A percentile compares a stretch with the other conserved stretches of the same genome.
Conservation (phyloP, 2,329 filamentous ascomycete species). For the Beauveria australis region DNA sequence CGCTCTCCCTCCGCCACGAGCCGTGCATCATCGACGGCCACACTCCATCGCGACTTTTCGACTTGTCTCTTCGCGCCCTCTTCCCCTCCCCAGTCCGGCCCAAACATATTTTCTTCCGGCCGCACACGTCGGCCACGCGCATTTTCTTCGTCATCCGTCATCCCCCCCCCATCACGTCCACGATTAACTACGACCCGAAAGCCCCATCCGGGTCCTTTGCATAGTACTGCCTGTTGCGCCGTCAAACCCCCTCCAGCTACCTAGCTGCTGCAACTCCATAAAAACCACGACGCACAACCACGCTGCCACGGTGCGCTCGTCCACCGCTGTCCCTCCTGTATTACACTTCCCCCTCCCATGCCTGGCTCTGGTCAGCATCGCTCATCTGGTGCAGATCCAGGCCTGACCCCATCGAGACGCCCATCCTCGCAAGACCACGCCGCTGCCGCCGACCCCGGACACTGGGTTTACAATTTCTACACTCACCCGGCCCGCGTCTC, state of each 20-base stretch:
- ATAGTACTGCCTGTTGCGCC: not conserved
- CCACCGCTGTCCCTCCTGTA: not conserved
- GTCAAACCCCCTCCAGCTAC: not conserved
- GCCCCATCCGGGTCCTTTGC: not conserved
- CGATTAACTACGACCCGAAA: not conserved
- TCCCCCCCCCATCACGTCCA: not conserved
- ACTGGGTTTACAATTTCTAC: conserved; percentile 41
- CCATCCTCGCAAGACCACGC: not conserved
- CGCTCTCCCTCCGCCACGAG: not conserved
- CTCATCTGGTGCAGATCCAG: conserved; percentile 4
- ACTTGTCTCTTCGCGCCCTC: not conserved
- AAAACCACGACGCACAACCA: not conserved
- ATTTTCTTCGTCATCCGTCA: not conserved
- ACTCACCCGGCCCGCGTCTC: conserved; percentile 25
- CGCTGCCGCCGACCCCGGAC: conserved; percentile 22
- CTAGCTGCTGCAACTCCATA: not conserved
- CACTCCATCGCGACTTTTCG: not conserved
- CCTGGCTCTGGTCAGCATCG: not conserved
- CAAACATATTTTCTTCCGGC: not conserved
- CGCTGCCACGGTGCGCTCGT: not conserved
- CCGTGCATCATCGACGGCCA: not conserved
- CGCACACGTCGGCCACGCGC: not conserved
- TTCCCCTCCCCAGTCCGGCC: too few species aligned
- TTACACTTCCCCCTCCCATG: not conserved
- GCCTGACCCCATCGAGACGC: not conserved